A percentile compares a stretch with the other conserved stretches of the same genome.
Conservation (phyloP, 371 early-diverging fungal genomes). For the Apophysomyces variabilis region DNA sequence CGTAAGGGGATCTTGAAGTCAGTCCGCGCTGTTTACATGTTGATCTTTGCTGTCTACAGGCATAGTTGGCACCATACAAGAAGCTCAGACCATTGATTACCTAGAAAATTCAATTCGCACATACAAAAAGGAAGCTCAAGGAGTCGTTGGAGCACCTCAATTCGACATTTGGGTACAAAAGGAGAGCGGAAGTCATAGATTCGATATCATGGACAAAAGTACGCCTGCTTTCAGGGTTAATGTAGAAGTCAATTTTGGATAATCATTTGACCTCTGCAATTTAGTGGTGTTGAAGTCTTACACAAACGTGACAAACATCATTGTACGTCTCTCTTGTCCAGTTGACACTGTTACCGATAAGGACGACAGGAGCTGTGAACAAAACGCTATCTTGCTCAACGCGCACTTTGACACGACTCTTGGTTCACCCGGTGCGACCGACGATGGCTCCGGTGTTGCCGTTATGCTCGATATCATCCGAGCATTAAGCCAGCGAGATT, state of each 20-base stretch:
- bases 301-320: slow-evolving; percentile 74
- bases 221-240: slow-evolving; percentile 16
- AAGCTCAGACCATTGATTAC: slow-evolving; percentile 47
- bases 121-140: slow-evolving; percentile 40
- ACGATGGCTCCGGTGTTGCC: slow-evolving; percentile 73
- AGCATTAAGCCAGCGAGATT: slow-evolving; percentile 57
- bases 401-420: slow-evolving; percentile 75
- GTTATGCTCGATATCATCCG: slow-evolving; percentile 79
- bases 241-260: neutral
- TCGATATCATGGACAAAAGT: slow-evolving; percentile 76
- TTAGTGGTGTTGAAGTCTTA: slow-evolving; percentile 70
- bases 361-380: slow-evolving; percentile 48
- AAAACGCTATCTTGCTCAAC: slow-evolving; percentile 72
- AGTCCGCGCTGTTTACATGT: slow-evolving; percentile 19
- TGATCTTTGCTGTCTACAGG: slow-evolving; percentile 34
- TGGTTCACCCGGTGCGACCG: slow-evolving; percentile 65
- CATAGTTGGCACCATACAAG: slow-evolving; percentile 54
- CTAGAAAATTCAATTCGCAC: slow-evolving; percentile 30
- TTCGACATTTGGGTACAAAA: slow-evolving; percentile 68
- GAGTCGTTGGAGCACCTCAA: slow-evolving; percentile 47
- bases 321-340: slow-evolving; percentile 75
- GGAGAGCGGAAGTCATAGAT: slow-evolving; percentile 69
- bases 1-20: slow-evolving; percentile 33
- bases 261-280: neutral
- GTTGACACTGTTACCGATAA: slow-evolving; percentile 30